These are phyloP conservation scores for Sugiyamaella pinicola DNA, from an alignment of 1,139 yeast genomes.

Conservation along the genomic window DNA sequence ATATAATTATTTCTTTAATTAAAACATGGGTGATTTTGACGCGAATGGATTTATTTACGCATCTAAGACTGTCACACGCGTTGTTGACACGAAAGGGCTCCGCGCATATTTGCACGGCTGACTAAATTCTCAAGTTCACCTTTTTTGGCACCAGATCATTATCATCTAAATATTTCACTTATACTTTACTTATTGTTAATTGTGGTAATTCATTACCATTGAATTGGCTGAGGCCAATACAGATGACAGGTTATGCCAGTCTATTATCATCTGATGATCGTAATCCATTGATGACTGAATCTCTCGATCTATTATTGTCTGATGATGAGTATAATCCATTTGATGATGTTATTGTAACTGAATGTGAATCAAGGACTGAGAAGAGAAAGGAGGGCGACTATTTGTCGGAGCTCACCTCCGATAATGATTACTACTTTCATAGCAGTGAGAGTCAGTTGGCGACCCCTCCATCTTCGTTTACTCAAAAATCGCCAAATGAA, in stretches of 20 bases:
- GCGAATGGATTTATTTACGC: too few species aligned
- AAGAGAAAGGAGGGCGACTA: not conserved
- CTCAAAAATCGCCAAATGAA: not conserved
- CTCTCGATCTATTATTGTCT: too few species aligned
- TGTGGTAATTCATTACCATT: too few species aligned
- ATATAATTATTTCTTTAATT: too few species aligned
- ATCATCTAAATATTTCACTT: too few species aligned
- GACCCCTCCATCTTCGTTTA: not conserved
- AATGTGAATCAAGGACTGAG: not conserved
- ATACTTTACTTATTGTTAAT: too few species aligned
- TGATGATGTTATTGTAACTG: not conserved
- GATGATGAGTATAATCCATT: constrained; percentile 6
- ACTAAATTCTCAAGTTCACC: too few species aligned
- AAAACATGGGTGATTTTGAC: too few species aligned
- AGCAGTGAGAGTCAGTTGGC: not conserved
- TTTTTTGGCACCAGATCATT: too few species aligned
- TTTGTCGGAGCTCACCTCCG: not conserved
- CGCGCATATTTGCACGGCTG: too few species aligned
- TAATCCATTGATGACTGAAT: not conserved
- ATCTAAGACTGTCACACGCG: too few species aligned
- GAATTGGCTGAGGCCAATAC: not conserved
- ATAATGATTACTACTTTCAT: not conserved
- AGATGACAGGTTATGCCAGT: not conserved
- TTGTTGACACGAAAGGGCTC: too few species aligned
- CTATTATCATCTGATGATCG: not conserved